A percentile compares a stretch with the other conserved stretches of the same genome.
Conservation (phyloP, 495 filamentous ascomycete genomes). For the Astrothelium subdiscretum region DNA sequence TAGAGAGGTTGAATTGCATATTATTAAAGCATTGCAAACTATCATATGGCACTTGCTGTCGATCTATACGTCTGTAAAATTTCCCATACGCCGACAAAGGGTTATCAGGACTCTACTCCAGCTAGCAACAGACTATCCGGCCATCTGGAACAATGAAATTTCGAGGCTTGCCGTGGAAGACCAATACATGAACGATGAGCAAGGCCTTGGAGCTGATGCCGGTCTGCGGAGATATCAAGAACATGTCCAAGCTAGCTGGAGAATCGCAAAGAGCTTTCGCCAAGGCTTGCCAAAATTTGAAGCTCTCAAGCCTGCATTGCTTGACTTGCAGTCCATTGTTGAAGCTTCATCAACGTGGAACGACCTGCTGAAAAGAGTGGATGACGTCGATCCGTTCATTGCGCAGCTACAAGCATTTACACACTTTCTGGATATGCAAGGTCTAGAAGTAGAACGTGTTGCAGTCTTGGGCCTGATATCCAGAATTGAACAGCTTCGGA, state of each 20-base stretch:
- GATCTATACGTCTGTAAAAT: constrained; percentile 16
- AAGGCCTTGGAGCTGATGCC: constrained; percentile 39
- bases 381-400: constrained; percentile 48
- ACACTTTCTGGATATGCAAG: constrained; percentile 70
- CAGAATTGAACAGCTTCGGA: constrained; percentile 45
- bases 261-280: neutral
- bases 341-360: constrained; percentile 36
- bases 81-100: constrained; percentile 23
- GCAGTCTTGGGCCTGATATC: constrained; percentile 37
- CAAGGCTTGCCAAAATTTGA: constrained; percentile 31
- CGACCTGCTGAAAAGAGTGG: constrained; percentile 44
- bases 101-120: constrained; percentile 14
- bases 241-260: constrained; percentile 44
- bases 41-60: constrained; percentile 10
- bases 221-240: constrained; percentile 40
- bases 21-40: neutral
- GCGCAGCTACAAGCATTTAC: constrained; percentile 55
- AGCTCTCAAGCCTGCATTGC: constrained; percentile 37
- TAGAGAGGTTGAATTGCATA: neutral
- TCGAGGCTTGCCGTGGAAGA: neutral
- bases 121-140: constrained; percentile 6
- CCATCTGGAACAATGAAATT: neutral
- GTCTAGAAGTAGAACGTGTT: constrained; percentile 35
- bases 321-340: constrained; percentile 41
- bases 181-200: constrained; percentile 4